phyloP scores from a whole-genome alignment of 2,329 filamentous ascomycete species.

The Daldinia eschscholtzii region DNA sequence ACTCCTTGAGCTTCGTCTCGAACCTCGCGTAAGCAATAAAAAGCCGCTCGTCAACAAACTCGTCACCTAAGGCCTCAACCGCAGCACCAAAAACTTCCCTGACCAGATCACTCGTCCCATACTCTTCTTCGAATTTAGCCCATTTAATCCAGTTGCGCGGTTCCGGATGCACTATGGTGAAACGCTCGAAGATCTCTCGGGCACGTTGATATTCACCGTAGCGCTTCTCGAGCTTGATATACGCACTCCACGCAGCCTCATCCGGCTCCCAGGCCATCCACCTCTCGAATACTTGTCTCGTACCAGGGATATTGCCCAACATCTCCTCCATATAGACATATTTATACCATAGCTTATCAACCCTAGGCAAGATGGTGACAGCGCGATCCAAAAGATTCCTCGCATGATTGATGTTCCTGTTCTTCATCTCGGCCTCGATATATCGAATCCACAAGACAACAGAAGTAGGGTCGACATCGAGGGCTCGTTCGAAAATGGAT shows the following conservation, averaged over 20 bases:
- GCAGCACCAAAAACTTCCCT: slow-evolving; percentile 91
- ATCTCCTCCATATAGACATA: slow-evolving; percentile 99
- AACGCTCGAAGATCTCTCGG: slow-evolving; percentile 88
- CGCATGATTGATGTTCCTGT: slow-evolving; percentile 94
- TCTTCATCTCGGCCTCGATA: slow-evolving; percentile 96
- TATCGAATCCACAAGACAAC: slow-evolving; percentile 92
- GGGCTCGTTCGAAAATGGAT: slow-evolving; percentile 92
- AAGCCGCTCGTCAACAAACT: slow-evolving; percentile 95
- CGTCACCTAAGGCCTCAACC: slow-evolving; percentile 90
- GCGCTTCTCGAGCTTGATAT: slow-evolving; percentile 96
- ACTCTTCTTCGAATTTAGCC: slow-evolving; percentile 97
- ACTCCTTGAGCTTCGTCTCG: slow-evolving; percentile 94
- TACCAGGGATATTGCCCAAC: slow-evolving; percentile 91
- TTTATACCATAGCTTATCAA: slow-evolving; percentile 99
- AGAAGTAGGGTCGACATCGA: slow-evolving; percentile 91
- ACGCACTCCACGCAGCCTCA: slow-evolving; percentile 93
- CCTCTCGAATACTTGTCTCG: slow-evolving; percentile 92
- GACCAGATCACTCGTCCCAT: slow-evolving; percentile 90
- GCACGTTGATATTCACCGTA: slow-evolving; percentile 93
- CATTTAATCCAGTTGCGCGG: slow-evolving; percentile 99
- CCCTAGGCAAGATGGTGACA: slow-evolving; percentile 88
- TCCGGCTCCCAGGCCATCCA: slow-evolving; percentile 99
- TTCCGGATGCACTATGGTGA: slow-evolving; percentile 93
- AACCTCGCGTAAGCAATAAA: slow-evolving; percentile 97
- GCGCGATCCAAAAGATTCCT: slow-evolving; percentile 93